These are phyloP conservation scores for Myxozyma lipomycoides DNA, from an alignment of 805 yeast species.

Conservation along the genomic window DNA sequence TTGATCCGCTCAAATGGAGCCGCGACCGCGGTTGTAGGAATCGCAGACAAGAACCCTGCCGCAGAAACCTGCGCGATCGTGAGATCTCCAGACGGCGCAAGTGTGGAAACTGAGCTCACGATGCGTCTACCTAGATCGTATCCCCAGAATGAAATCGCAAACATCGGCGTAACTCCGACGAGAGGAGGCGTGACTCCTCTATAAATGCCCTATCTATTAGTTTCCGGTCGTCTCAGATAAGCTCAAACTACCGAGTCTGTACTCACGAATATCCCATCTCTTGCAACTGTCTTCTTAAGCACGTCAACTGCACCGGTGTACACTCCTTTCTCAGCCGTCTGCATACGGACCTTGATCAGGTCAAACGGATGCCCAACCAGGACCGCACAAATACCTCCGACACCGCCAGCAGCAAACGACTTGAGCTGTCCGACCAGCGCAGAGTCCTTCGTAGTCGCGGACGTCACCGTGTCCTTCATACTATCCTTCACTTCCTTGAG, in stretches of 20 bases:
- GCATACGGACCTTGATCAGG: slow-evolving; percentile 77
- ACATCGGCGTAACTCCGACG: slow-evolving; percentile 97
- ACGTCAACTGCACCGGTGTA: slow-evolving; percentile 62
- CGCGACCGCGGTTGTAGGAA: slow-evolving; percentile 93
- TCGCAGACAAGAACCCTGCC: slow-evolving; percentile 91
- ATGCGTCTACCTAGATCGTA: slow-evolving; percentile 86
- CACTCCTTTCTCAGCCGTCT: slow-evolving; percentile 61
- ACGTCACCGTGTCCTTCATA: neutral
- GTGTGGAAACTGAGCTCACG: slow-evolving; percentile 45
- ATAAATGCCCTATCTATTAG: slow-evolving; percentile 57
- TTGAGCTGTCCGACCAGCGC: slow-evolving; percentile 67
- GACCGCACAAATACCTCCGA: slow-evolving; percentile 95
- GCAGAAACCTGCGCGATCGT: slow-evolving; percentile 69
- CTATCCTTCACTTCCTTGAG: slow-evolving; percentile 1
- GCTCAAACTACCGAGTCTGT: neutral
- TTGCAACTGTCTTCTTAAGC: slow-evolving; percentile 62
- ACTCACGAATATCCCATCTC: slow-evolving; percentile 54
- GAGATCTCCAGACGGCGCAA: slow-evolving; percentile 43
- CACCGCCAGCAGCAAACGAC: slow-evolving; percentile 88
- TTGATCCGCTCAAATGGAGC: slow-evolving; percentile 96
- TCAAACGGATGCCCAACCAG: slow-evolving; percentile 93
- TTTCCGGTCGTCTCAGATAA: too few species aligned
- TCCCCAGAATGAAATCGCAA: slow-evolving; percentile 98
- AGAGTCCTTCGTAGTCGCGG: slow-evolving; percentile 13
- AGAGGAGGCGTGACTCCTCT: slow-evolving; percentile 93